Evolutionary conservation across 345 rosid species (phyloP).

Genomic region (Salix dunnii): DNA sequence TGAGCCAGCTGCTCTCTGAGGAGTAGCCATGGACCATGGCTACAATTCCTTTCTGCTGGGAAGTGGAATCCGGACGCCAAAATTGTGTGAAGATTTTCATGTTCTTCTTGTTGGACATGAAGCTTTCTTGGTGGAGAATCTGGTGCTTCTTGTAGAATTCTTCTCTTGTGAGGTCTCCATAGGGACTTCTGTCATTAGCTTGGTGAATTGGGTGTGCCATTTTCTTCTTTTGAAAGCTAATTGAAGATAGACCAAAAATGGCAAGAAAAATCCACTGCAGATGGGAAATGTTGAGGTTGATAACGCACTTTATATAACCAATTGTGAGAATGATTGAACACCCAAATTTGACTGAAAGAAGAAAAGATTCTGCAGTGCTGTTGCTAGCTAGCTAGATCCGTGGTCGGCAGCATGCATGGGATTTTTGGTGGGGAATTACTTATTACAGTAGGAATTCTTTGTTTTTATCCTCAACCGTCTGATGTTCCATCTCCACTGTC

Average conservation of each 20-base stretch:
- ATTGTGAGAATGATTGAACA: too few relatives aligned
- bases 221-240: not conserved
- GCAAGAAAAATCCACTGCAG: not conserved
- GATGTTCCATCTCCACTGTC: not conserved
- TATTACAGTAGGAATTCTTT: too few relatives aligned
- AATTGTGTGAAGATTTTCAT: slow-evolving; percentile 35
- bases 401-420: not conserved
- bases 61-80: slow-evolving; percentile 12
- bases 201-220: slow-evolving; percentile 32
- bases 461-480: too few relatives aligned
- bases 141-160: slow-evolving; percentile 32
- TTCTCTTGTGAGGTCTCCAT: slow-evolving; percentile 28
- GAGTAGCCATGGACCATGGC: slow-evolving; percentile 37
- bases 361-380: not conserved
- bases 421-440: not conserved
- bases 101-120: slow-evolving; percentile 19
- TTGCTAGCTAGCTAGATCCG: not conserved
- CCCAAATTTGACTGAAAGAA: not conserved
- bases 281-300: not conserved
- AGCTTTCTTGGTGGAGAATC: slow-evolving; percentile 20
- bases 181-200: slow-evolving; percentile 28
- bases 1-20: slow-evolving; percentile 32
- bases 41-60: slow-evolving; percentile 20
- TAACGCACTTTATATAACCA: not conserved
- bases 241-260: too few relatives aligned